phyloP scores from a whole-genome alignment of 1,284 basidiomycete genomes.

The Singerocomus inundabilis region DNA sequence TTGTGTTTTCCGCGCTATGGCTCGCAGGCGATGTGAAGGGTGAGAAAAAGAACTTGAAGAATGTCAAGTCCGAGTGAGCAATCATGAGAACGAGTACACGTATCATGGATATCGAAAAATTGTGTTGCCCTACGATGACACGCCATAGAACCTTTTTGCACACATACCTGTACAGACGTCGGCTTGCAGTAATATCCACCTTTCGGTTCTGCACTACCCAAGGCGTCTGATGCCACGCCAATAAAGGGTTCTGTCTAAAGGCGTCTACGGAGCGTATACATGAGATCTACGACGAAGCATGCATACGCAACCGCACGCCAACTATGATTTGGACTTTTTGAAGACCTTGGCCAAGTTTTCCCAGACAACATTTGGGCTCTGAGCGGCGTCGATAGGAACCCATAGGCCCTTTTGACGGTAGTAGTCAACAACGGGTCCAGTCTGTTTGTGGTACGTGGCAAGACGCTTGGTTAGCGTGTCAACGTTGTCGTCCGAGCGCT shows the following conservation, averaged over 20 bases:
- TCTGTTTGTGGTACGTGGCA: conserved; percentile 86
- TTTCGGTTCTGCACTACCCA: neutral
- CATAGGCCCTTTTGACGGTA: conserved; percentile 91
- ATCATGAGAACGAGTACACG: neutral
- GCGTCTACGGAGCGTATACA: conserved; percentile 28
- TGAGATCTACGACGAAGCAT: conserved; percentile 21
- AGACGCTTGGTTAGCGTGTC: conserved; percentile 93
- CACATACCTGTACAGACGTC: conserved; percentile 26
- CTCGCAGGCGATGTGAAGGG: conserved; percentile 66
- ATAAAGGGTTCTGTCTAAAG: conserved; percentile 9
- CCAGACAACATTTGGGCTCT: conserved; percentile 92
- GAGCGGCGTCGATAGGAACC: conserved; percentile 90
- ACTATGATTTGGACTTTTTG: conserved; percentile 24
- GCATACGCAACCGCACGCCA: neutral
- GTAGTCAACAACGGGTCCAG: conserved; percentile 95
- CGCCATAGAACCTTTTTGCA: conserved; percentile 7
- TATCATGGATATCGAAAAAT: conserved; percentile 4
- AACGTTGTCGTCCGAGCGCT: conserved; percentile 90
- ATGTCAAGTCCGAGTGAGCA: conserved; percentile 50
- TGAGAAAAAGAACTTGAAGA: conserved; percentile 45
- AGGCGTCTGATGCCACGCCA: neutral
- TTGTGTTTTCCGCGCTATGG: conserved; percentile 85
- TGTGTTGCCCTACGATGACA: conserved; percentile 3
- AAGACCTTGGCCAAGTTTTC: conserved; percentile 73
- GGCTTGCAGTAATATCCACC: conserved; percentile 7